Conservation (phyloP, 345 rosid genomes). For the Conringia planisiliqua region DNA sequence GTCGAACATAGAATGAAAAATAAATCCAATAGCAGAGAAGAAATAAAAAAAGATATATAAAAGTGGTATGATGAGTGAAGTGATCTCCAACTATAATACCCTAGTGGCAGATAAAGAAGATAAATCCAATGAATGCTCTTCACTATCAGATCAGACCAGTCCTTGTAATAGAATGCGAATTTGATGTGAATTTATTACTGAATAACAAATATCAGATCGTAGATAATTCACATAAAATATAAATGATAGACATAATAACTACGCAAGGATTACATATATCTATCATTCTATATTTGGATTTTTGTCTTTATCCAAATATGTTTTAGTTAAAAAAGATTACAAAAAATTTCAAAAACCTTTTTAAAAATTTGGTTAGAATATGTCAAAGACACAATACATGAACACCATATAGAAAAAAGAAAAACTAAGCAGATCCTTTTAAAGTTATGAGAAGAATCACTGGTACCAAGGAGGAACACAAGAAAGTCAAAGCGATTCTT, state of each 20-base stretch:
- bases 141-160: slow-evolving; percentile 29
- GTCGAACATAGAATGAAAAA: background rate
- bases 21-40: background rate
- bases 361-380: no score
- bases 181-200: no score
- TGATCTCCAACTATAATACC: slow-evolving; percentile 18
- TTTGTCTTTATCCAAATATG: no score
- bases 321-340: no score
- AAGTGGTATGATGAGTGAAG: slow-evolving; percentile 8
- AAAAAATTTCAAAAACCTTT: no score
- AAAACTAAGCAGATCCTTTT: background rate
- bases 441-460: slow-evolving; percentile 1
- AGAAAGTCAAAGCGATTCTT: slow-evolving; percentile 29
- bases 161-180: no score
- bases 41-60: background rate
- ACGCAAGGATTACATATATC: no score
- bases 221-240: no score
- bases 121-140: slow-evolving; percentile 22
- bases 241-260: no score
- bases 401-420: background rate
- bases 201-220: no score
- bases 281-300: no score
- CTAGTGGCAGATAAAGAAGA: slow-evolving; percentile 23
- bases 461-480: slow-evolving; percentile 6
- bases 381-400: no score